These are phyloP conservation scores for Diphasiastrum complanatum DNA, from an alignment of 83 land plant species.

Conservation along the genomic window DNA sequence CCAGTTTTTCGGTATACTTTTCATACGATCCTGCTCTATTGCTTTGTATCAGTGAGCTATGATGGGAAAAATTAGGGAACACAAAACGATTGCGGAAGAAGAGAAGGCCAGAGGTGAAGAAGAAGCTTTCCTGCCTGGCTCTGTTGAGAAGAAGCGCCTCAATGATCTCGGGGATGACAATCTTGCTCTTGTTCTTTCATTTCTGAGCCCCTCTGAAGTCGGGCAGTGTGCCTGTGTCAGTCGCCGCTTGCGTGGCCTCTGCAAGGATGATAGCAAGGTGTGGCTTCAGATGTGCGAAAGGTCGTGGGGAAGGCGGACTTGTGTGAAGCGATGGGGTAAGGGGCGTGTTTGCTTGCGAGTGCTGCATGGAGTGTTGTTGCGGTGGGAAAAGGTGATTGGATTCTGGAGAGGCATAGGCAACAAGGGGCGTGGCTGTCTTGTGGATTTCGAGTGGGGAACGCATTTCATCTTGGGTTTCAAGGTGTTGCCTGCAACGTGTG, in stretches of 20 bases:
- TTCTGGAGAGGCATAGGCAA: slow-evolving; percentile 77
- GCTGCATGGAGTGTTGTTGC: slow-evolving; percentile 44
- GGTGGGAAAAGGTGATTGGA: slow-evolving; percentile 69
- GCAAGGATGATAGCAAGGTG: slow-evolving; percentile 42
- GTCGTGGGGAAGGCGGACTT: slow-evolving; percentile 61
- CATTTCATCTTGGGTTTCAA: slow-evolving; percentile 43
- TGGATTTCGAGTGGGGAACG: slow-evolving; percentile 66
- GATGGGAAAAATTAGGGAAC: no score
- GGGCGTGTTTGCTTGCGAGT: slow-evolving; percentile 35
- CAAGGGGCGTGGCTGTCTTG: slow-evolving; percentile 31
- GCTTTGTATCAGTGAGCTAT: no score
- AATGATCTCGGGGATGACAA: slow-evolving; percentile 51
- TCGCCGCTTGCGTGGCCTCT: slow-evolving; percentile 43
- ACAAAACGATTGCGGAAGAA: no score
- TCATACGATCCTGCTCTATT: no score
- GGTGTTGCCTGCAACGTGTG: slow-evolving; percentile 42
- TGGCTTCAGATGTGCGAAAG: slow-evolving; percentile 67
- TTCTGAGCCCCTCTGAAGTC: slow-evolving; percentile 63
- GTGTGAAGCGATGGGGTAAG: slow-evolving; percentile 44
- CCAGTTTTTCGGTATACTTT: no score
- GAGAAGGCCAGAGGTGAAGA: no score
- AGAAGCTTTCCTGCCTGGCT: no score
- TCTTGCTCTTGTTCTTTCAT: slow-evolving; percentile 59
- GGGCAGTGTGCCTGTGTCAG: slow-evolving; percentile 55
- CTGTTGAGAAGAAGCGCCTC: no score